Conservation (phyloP, 768 basidiomycete species). For the Daedalea quercina region DNA sequence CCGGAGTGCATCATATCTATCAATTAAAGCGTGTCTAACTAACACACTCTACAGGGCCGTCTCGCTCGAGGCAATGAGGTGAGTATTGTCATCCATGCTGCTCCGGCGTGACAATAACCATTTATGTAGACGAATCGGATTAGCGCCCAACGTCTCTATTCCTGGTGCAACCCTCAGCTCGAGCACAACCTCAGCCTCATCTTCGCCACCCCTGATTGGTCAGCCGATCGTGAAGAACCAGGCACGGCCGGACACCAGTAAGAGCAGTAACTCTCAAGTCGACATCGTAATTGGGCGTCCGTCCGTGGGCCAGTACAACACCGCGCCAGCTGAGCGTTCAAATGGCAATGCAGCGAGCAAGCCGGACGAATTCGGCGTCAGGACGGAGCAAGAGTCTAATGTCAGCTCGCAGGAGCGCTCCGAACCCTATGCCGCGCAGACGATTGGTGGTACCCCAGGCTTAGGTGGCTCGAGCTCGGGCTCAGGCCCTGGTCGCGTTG, state of each 20-base stretch:
- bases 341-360: constrained; percentile 11
- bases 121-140: constrained; percentile 39
- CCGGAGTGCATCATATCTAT: constrained; percentile 11
- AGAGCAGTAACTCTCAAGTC: constrained; percentile 6
- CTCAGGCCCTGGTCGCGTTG: constrained; percentile 3
- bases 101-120: constrained; percentile 1
- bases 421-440: constrained; percentile 11
- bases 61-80: constrained; percentile 64
- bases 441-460: constrained; percentile 14
- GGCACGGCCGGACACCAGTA: constrained; percentile 1
- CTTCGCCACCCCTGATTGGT: not conserved
- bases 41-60: constrained; percentile 52
- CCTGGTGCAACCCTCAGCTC: not conserved
- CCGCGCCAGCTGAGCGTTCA: constrained; percentile 16
- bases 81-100: not conserved
- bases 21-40: not conserved
- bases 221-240: constrained; percentile 1
- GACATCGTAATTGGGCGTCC: constrained; percentile 6
- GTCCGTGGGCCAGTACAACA: constrained; percentile 22
- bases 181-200: not conserved
- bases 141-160: constrained; percentile 33
- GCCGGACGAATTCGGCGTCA: constrained; percentile 20
- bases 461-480: not conserved
- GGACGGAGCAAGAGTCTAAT: constrained; percentile 2
- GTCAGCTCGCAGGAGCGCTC: constrained; percentile 1